phyloP scores from a whole-genome alignment of 73 alveolate genomes.

The Paramecium octaurelia region DNA sequence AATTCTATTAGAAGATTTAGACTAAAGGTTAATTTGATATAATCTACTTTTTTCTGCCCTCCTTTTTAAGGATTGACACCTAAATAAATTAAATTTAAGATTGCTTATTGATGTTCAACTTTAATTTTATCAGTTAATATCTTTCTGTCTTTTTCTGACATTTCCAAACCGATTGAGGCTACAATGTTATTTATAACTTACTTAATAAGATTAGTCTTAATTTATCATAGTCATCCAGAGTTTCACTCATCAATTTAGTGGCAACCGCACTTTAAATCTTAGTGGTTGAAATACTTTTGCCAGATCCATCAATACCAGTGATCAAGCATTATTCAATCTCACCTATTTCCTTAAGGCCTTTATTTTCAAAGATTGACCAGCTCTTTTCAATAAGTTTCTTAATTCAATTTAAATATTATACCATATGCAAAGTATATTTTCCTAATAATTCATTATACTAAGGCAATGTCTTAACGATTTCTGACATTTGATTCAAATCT shows the following conservation, averaged over 20 bases:
- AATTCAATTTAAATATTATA: background rate
- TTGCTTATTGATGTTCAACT: conserved; percentile 31
- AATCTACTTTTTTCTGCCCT: conserved; percentile 26
- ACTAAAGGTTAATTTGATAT: background rate
- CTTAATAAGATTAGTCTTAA: conserved; percentile 43
- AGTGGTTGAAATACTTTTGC: conserved; percentile 30
- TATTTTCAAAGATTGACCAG: conserved; percentile 51
- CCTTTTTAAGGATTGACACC: conserved; percentile 55
- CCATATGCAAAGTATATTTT: conserved; percentile 55
- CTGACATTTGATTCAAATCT: conserved; percentile 58
- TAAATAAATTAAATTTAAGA: conserved; percentile 18
- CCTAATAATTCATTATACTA: conserved; percentile 46
- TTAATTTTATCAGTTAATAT: conserved; percentile 32
- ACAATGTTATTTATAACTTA: background rate
- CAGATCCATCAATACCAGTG: conserved; percentile 58
- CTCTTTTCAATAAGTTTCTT: conserved; percentile 35
- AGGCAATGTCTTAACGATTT: conserved; percentile 50
- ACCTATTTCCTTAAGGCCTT: conserved; percentile 46
- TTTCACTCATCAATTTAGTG: conserved; percentile 35
- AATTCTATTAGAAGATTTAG: conserved; percentile 24
- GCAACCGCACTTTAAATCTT: conserved; percentile 22
- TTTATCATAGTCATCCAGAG: conserved; percentile 50
- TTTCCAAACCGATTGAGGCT: conserved; percentile 45
- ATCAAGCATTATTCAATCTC: conserved; percentile 46
- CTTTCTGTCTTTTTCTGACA: conserved; percentile 54